Base-by-base conservation (phyloP, 495 filamentous ascomycete genomes). In the Talaromyces liani region DNA sequence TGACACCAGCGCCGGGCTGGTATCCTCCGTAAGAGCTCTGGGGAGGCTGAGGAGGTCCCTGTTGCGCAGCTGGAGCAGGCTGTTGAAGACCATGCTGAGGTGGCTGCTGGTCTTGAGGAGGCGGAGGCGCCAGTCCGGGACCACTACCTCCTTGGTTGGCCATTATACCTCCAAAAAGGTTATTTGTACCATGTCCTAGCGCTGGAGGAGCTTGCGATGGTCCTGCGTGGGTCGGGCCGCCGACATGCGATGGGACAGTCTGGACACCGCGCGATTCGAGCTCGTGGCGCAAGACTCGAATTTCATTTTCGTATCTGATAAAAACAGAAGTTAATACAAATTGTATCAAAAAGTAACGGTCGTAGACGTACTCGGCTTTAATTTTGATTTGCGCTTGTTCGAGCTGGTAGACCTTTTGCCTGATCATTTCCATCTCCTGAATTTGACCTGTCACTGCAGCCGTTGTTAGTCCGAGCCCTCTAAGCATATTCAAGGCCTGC, bases 141-240 rank as follows among this genome's bases (percentile, higher is more conserved):
- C 89, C 91, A 80, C 92, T 92, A 69, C 86, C 87, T 70, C 87
- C 89, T 75, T 88, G 88, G 63, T 93, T 93, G 64, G 94, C 84
- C 90, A 98, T 97, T 67, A 98, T 97, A 25, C 91, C 91, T 66
- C 92, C 89, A 71, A 98, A 98, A 45, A 97, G 81, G 72, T 95
- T 93, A 73, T 87, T 92, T 27, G 90, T 88, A 45, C 94, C 92
- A 72, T 94, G 89, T n/a, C 92, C 92, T 72, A 98, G 88, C 29
- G 89, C 82, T 53, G 91, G 91, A 34, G 91, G 91, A 55, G 89
- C 88, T 72, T 93, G 92, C 3, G 89, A 82, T 56, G 88, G 87
- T n/a, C 86, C 89, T 47, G 83, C 84, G 71, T 93, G 89, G 60
- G 88, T 82, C 16, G 82, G 77, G 77, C 64, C 87, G 64, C 75